phyloP scores from a whole-genome alignment of 495 filamentous ascomycete genomes.

The Penicillium verhagenii region DNA sequence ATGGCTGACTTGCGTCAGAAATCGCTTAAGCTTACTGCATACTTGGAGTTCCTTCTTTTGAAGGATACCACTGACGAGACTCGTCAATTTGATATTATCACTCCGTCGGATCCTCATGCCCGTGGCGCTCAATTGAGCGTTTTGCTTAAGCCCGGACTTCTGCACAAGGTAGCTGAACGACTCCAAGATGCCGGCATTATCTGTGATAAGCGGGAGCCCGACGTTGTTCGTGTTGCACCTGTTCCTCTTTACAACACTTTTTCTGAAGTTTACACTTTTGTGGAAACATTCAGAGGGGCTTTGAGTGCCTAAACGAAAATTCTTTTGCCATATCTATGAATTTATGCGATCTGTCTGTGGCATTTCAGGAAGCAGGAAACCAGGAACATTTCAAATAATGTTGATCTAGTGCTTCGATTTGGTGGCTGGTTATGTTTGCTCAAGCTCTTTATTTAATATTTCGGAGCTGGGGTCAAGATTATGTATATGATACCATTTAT shows the following conservation, averaged over 20 bases:
- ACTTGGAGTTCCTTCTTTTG: conserved; percentile 70
- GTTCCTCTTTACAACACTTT: conserved; percentile 87
- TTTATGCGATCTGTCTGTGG: background rate
- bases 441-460: no score
- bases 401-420: no score
- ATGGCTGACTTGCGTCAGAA: conserved; percentile 70
- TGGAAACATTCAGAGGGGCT: conserved; percentile 47
- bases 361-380: background rate
- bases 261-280: conserved; percentile 74
- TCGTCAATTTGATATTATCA: conserved; percentile 62
- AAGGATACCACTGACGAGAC: conserved; percentile 42
- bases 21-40: conserved; percentile 72
- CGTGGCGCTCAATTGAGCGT: conserved; percentile 90
- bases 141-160: conserved; percentile 61
- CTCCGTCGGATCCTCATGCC: conserved; percentile 65
- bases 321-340: background rate
- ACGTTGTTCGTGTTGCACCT: conserved; percentile 93
- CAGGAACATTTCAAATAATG: no score
- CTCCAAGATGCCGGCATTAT: conserved; percentile 72
- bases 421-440: no score
- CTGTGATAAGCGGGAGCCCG: conserved; percentile 87
- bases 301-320: conserved; percentile 21
- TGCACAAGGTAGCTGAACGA: conserved; percentile 66
- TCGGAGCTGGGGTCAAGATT: no score
- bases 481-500: no score